These are phyloP conservation scores for Neobulgaria alba DNA, from an alignment of 2,329 filamentous ascomycete species.

Conservation along the genomic window DNA sequence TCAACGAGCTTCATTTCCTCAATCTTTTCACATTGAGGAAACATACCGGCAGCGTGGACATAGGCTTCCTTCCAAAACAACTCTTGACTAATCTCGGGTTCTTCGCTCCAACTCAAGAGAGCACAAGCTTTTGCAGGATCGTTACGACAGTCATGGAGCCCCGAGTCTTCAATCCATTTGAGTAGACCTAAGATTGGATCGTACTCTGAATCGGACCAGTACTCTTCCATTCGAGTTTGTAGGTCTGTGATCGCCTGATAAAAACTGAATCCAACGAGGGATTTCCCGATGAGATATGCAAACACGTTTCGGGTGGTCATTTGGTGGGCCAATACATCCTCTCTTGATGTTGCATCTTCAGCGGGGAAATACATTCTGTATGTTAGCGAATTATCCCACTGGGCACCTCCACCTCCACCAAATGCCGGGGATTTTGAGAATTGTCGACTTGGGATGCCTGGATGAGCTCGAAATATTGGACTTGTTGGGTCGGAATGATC, in stretches of 20 bases:
- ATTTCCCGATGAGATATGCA: constrained; percentile 54
- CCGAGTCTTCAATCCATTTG: constrained; percentile 49
- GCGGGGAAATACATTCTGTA: constrained; percentile 58
- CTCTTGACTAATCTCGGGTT: constrained; percentile 49
- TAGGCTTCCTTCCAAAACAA: constrained; percentile 62
- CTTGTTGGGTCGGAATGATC: constrained; percentile 16
- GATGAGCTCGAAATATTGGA: constrained; percentile 10
- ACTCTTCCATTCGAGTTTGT: constrained; percentile 46
- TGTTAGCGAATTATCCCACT: constrained; percentile 43
- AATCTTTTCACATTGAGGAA: constrained; percentile 36
- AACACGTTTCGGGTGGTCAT: constrained; percentile 63
- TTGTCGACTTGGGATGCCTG: not conserved
- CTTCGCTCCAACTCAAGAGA: constrained; percentile 58
- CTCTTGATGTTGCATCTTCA: constrained; percentile 39
- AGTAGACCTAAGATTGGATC: constrained; percentile 53
- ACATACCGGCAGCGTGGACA: constrained; percentile 58
- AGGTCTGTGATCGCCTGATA: constrained; percentile 56
- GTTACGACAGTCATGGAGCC: constrained; percentile 56
- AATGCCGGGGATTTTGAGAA: constrained; percentile 30
- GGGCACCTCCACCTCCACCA: constrained; percentile 11
- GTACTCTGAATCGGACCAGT: constrained; percentile 45
- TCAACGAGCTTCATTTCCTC: not conserved
- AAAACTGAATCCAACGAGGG: constrained; percentile 55
- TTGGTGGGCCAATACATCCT: constrained; percentile 46
- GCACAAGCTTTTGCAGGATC: constrained; percentile 51